Percentiles rank a stretch among this genome's conserved stretches.
These are phyloP conservation scores for Ganoderma multipileum DNA, from an alignment of 1,284 basidiomycete species.

Conservation along the genomic window DNA sequence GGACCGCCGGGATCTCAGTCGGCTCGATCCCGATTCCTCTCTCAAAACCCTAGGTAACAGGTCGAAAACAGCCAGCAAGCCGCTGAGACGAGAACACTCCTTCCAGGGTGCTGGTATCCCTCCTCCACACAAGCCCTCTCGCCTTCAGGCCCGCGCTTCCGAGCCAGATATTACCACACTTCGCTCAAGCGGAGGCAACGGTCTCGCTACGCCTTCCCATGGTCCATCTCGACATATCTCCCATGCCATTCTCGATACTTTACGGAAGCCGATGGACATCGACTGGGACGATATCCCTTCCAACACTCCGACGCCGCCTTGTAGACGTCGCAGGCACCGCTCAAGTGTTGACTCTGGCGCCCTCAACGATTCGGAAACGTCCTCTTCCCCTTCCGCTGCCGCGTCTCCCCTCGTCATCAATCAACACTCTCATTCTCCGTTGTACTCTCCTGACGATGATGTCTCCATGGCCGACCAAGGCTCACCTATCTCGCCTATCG, in stretches of 20 bases:
- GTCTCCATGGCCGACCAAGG: not conserved
- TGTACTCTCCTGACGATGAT: not conserved
- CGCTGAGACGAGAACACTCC: not conserved
- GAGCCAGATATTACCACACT: not conserved
- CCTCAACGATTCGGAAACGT: not conserved
- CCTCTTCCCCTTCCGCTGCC: not conserved
- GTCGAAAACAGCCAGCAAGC: not conserved
- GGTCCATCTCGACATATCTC: not conserved
- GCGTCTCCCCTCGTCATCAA: not conserved
- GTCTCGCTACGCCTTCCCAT: not conserved
- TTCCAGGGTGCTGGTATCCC: not conserved
- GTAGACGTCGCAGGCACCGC: constrained; percentile 1
- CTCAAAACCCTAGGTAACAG: not conserved
- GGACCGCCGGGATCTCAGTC: not conserved
- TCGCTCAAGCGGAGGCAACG: not conserved
- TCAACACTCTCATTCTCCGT: not conserved
- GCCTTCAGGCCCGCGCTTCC: not conserved
- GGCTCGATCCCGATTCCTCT: not conserved
- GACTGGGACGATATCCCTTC: constrained; percentile 18
- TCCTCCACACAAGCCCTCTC: not conserved
- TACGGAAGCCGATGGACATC: constrained; percentile 4
- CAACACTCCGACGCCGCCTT: constrained; percentile 23
- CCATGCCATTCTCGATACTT: not conserved
- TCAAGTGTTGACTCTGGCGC: constrained; percentile 6
- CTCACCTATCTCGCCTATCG: not conserved